Evolutionary conservation across 192 early-diverging fungal species (phyloP).

Genomic region (Pilaira anomala): DNA sequence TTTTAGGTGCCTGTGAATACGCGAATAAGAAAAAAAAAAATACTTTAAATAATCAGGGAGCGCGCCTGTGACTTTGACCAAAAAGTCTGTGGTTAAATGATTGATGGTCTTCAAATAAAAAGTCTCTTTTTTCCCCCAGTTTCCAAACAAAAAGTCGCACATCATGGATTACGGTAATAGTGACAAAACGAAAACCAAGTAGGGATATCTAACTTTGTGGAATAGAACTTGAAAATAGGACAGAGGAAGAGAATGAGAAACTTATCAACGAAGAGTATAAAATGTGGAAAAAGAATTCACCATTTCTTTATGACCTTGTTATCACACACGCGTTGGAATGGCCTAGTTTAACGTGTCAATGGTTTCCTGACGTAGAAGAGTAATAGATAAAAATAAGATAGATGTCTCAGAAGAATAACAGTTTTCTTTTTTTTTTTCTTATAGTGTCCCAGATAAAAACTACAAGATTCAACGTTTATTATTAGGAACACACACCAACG

Average conservation of each 20-base stretch:
- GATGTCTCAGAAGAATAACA: neutral
- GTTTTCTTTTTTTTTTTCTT: neutral
- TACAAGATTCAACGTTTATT: constrained; percentile 88
- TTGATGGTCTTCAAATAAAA: too few species aligned
- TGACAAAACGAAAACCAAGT: too few species aligned
- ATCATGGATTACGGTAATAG: too few species aligned
- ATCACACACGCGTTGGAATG: constrained; percentile 96
- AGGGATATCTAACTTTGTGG: too few species aligned
- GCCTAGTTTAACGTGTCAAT: constrained; percentile 96
- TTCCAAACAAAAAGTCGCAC: too few species aligned
- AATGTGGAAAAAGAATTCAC: constrained; percentile 99
- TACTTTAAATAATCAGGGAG: too few species aligned
- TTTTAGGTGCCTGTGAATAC: too few species aligned
- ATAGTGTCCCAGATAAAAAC: constrained; percentile 71
- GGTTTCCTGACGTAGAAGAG: constrained; percentile 94
- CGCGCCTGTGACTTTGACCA: too few species aligned
- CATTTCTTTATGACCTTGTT: constrained; percentile 96
- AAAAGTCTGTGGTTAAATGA: too few species aligned
- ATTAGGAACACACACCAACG: constrained; percentile 95
- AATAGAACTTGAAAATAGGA: constrained; percentile 12
- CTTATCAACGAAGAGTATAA: constrained; percentile 96
- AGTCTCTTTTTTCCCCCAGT: too few species aligned
- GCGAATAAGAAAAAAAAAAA: too few species aligned
- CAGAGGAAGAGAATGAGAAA: constrained; percentile 60
- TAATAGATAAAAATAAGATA: constrained; percentile 53